Evolutionary conservation across 352 stramenopile genomes (phyloP).

Genomic region (Saprolegnia parasitica): DNA sequence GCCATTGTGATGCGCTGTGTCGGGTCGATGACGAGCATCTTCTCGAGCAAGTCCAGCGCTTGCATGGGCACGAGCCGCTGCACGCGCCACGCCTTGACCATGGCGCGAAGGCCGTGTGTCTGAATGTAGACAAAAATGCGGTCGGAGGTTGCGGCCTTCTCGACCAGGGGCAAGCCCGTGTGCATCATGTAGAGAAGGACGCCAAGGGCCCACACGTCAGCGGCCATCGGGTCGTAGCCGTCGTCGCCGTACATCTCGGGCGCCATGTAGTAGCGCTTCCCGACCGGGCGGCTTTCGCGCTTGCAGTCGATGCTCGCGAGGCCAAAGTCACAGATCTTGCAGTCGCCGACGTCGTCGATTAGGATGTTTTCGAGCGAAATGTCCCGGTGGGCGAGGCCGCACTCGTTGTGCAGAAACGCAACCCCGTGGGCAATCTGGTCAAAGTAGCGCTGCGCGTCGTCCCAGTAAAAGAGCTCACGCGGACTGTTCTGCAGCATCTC

Average conservation of each 20-base stretch:
- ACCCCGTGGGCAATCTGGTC: constrained; percentile 10
- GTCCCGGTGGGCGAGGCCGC: constrained; percentile 30
- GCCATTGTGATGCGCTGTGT: constrained; percentile 48
- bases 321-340: constrained; percentile 33
- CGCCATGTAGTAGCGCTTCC: constrained; percentile 68
- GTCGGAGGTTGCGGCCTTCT: background rate
- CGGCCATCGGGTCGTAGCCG: constrained; percentile 46
- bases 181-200: constrained; percentile 59
- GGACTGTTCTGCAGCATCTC: constrained; percentile 39
- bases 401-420: background rate
- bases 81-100: constrained; percentile 69
- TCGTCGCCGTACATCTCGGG: too few species aligned
- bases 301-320: background rate
- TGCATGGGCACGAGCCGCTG: constrained; percentile 37
- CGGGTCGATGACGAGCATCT: constrained; percentile 66
- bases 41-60: constrained; percentile 67
- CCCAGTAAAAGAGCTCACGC: constrained; percentile 5
- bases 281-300: constrained; percentile 30
- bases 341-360: constrained; percentile 20
- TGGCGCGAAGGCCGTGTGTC: constrained; percentile 50
- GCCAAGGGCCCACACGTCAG: constrained; percentile 59
- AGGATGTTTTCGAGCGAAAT: constrained; percentile 33
- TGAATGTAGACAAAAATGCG: constrained; percentile 4
- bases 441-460: constrained; percentile 17
- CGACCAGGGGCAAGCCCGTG: constrained; percentile 40